Conservation (phyloP, 768 basidiomycete species). For the Mycena pura region DNA sequence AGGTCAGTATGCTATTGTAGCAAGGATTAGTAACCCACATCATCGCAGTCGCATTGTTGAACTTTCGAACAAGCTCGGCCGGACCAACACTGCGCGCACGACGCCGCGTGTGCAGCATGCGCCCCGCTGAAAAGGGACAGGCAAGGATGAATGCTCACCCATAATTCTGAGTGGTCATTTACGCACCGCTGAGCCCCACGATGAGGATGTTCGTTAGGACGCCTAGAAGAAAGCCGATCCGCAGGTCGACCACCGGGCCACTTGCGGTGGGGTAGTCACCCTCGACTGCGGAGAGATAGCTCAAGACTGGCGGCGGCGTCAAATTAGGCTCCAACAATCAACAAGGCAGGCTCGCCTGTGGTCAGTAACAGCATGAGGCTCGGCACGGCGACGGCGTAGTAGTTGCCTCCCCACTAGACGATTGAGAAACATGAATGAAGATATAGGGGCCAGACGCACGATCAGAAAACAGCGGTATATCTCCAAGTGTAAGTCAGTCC, state of each 20-base stretch:
- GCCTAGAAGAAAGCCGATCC: conserved; percentile 9
- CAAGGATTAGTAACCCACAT: conserved; percentile 2
- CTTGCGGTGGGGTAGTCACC: conserved; percentile 21
- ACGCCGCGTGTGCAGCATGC: conserved; percentile 15
- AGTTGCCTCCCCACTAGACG: conserved; percentile 19
- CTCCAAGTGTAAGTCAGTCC: neutral
- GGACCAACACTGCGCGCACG: neutral
- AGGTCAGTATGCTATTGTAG: neutral
- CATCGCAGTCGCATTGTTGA: conserved; percentile 19
- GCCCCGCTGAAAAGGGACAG: conserved; percentile 1
- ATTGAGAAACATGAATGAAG: neutral
- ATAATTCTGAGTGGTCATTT: too few species aligned
- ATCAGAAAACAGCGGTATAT: conserved; percentile 26
- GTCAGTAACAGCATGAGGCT: conserved; percentile 12
- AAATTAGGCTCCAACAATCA: neutral
- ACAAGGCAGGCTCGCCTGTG: neutral
- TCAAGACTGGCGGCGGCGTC: neutral
- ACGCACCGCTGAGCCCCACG: conserved; percentile 22
- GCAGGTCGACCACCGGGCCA: conserved; percentile 13
- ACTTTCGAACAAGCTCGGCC: neutral
- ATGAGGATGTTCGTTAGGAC: conserved; percentile 21
- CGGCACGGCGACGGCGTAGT: conserved; percentile 7
- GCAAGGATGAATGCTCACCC: neutral
- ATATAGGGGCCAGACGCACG: neutral
- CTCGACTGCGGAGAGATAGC: conserved; percentile 15